Conservation (phyloP, 208 protist species). For the Acanthamoeba culbertsoni region DNA sequence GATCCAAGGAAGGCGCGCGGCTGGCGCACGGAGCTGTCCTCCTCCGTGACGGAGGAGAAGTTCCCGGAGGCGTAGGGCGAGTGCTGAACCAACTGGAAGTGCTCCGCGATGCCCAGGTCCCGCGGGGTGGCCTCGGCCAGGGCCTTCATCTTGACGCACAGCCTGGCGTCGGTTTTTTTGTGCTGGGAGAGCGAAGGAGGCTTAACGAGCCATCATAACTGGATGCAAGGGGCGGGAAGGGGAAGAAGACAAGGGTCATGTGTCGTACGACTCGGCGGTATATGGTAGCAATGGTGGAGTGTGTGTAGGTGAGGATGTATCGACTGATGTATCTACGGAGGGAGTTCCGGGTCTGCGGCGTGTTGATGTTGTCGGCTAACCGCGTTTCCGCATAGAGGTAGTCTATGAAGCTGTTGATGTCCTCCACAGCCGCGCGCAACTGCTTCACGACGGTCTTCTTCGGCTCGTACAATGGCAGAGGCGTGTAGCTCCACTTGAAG, state of each 20-base stretch:
- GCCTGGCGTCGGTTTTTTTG: conserved; percentile 1
- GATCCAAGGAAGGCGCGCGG: background rate
- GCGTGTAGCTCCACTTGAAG: conserved; percentile 38
- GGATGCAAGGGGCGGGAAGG: background rate
- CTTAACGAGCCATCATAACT: background rate
- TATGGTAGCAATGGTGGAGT: background rate
- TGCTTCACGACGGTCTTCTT: background rate
- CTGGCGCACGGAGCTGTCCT: background rate
- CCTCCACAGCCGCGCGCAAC: background rate
- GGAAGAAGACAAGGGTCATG: background rate
- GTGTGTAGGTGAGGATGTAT: background rate
- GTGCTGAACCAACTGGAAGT: background rate
- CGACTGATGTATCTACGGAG: background rate
- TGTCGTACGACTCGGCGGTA: conserved; percentile 15
- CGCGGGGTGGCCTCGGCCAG: background rate
- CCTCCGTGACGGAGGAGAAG: too few relatives aligned
- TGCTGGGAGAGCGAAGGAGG: background rate
- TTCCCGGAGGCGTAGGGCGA: too few relatives aligned
- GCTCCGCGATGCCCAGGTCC: background rate
- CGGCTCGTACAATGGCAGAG: conserved; percentile 7
- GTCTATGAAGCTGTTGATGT: conserved; percentile 24
- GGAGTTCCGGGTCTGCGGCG: background rate
- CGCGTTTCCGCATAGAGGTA: background rate
- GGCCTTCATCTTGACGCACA: conserved; percentile 9
- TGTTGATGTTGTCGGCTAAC: background rate